Base-by-base conservation (phyloP, 2,329 filamentous ascomycete genomes). In the Fusarium pseudocircinatum region DNA sequence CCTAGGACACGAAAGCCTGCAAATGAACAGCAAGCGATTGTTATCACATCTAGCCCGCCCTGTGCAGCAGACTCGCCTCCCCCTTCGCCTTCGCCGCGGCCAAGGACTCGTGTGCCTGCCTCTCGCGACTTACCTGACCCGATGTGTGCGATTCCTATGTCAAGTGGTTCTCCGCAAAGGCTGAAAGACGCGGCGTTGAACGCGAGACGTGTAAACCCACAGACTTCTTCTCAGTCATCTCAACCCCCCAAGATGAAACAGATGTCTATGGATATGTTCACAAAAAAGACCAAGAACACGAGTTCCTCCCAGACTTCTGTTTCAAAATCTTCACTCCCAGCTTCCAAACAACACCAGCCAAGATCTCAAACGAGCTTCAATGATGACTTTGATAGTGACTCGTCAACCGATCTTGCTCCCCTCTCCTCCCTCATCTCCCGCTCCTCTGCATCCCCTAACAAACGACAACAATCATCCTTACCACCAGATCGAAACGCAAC, bases 41-140 rank as follows among this genome's bases (percentile, higher is more conserved):
- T 83, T 71, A 82, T 87, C 78, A 79, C 82, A 73, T 86, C 85
- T 78, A 86, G 85, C 69, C 85, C 85, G 58, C 72, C 78, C 78
- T 63, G 57, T 47, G 56, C 69, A 28, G 61, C 67, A 47, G 61
- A 77, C 36, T 81, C 83, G 71, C 77, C 80, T 79, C 61, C 79
- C 69, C 53, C 67, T 67, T 70, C 75, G 69, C 67, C 72, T 67
- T 69, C 79, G 47, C 65, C 78, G 68, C 49, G 44, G 34, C 66
- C 74, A 67, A 53, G 68, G 54, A 20, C 63, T 52, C 24, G 63
- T 70, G 7, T 67, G 62, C 6, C 67, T 62, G 37, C 57, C 42
- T n/a, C 47, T 74, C 60, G 60, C 54, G 53, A 78, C 52, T 28
- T 77, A 30, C 46, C 77, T 79, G 46, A 64, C 43, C 72, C 78